Evolutionary conservation across 2,329 filamentous ascomycete species (phyloP).

Genomic region (Huntiella abstrusa): DNA sequence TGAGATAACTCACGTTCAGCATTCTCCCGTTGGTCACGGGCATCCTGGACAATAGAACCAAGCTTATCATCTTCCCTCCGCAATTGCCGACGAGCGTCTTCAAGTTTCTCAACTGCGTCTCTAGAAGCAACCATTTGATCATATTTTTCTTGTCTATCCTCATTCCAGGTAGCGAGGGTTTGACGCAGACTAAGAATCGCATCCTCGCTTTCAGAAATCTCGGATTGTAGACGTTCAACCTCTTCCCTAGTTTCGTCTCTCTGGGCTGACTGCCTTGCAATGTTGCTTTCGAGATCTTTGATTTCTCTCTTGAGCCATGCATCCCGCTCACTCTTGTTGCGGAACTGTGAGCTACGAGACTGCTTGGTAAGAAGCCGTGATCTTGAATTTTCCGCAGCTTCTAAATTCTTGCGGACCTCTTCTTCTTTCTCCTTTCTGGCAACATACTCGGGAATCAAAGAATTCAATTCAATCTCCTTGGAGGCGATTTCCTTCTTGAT

Average conservation of each 20-base stretch:
- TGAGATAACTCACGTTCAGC: slow-evolving; percentile 63
- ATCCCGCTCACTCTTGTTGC: slow-evolving; percentile 74
- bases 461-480: slow-evolving; percentile 57
- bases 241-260: slow-evolving; percentile 72
- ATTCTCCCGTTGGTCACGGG: slow-evolving; percentile 55
- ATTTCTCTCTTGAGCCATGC: slow-evolving; percentile 66
- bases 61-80: slow-evolving; percentile 81
- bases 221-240: slow-evolving; percentile 48
- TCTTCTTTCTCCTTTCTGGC: slow-evolving; percentile 55
- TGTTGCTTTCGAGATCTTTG: slow-evolving; percentile 53
- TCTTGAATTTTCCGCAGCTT: slow-evolving; percentile 54
- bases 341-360: slow-evolving; percentile 70
- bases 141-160: slow-evolving; percentile 51
- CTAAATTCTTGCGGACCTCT: slow-evolving; percentile 50
- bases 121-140: slow-evolving; percentile 60
- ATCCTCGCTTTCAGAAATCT: slow-evolving; percentile 53
- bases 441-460: slow-evolving; percentile 60
- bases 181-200: slow-evolving; percentile 53
- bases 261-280: slow-evolving; percentile 68
- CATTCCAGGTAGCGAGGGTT: slow-evolving; percentile 61
- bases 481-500: slow-evolving; percentile 56
- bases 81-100: slow-evolving; percentile 73
- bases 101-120: slow-evolving; percentile 57
- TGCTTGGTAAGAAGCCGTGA: slow-evolving; percentile 82
- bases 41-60: slow-evolving; percentile 55